Base-by-base conservation (phyloP, 2,329 filamentous ascomycete species). In the Grosmannia clavigera region DNA sequence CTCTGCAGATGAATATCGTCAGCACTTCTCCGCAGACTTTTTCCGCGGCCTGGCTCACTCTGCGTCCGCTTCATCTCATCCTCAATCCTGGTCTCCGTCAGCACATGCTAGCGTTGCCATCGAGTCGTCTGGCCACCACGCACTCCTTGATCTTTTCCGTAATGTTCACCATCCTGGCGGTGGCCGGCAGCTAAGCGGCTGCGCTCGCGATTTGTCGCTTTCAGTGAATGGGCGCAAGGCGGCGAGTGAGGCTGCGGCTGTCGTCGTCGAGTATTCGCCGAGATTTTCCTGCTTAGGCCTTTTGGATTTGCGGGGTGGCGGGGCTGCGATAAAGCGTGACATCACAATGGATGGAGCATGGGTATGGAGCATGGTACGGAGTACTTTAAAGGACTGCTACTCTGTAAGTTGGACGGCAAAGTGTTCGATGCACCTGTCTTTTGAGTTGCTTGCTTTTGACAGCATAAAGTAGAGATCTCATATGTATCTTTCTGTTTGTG, bases 71-170 rank as follows among this genome's bases (percentile, higher is more conserved):
- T 86, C 94, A 99, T 99, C 87, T 99, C 94, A 77, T 96, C 92
- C 83, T 99, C 94, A 70, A 99, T 99, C 85, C 92, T 96, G 31
- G 10, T 10, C 25, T 25, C 14, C 1, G 57, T 54, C 51, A 54
- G 57, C 35, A 29, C 2, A 25, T 9, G 6, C 50, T 4, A 33
- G 33, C 19, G 5, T 59, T 12, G 22, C 33, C 19, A 48, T 31
- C 38, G 12, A 40, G 12, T 16, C n/a, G 29, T 29, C 40, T 72
- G 25, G 25, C 27, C 27, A 33, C 4, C 27, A 52, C 86, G 70
- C 76, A 96, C 92, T 97, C 94, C 81, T 99, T 99, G 79, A 99
- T 99, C 82, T 96, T 97, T 60, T 99, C 95, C 66, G 94, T 97
- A 67, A 99, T 99, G 79, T 97, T 97, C 75, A 97, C 94, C 94